Percentiles rank a stretch among this genome's conserved stretches.
These are phyloP conservation scores for Discostella stelligeroides DNA, from an alignment of 108 stramenopile species.

Conservation along the genomic window DNA sequence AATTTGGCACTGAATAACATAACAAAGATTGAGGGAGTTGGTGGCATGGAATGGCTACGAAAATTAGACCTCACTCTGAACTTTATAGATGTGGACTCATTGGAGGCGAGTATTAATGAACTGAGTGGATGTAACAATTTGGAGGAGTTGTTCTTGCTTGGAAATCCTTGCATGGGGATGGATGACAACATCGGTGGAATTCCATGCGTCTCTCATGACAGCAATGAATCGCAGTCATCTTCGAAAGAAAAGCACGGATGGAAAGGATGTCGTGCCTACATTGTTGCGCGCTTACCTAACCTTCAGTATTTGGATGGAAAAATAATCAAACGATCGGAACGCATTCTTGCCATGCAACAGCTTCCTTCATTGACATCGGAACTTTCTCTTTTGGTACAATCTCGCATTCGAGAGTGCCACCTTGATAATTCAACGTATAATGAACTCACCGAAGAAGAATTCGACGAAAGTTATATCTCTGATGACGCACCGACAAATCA, in stretches of 20 bases:
- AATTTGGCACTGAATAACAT: slow-evolving; percentile 92
- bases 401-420: slow-evolving; percentile 9
- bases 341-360: slow-evolving; percentile 64
- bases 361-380: slow-evolving; percentile 58
- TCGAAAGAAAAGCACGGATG: slow-evolving; percentile 37
- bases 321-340: slow-evolving; percentile 69
- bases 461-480: slow-evolving; percentile 16
- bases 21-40: slow-evolving; percentile 57
- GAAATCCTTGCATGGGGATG: slow-evolving; percentile 80
- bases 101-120: slow-evolving; percentile 66
- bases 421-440: slow-evolving; percentile 3
- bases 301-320: slow-evolving; percentile 74
- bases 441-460: slow-evolving; percentile 2
- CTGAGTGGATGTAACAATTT: slow-evolving; percentile 51
- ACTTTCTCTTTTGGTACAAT: slow-evolving; percentile 30
- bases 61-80: slow-evolving; percentile 91
- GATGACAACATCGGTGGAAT: slow-evolving; percentile 4
- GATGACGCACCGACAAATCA: slow-evolving; percentile 67
- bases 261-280: slow-evolving; percentile 63
- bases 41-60: slow-evolving; percentile 74
- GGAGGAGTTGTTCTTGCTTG: slow-evolving; percentile 81
- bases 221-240: neutral
- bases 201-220: slow-evolving; percentile 7
- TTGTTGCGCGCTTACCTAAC: slow-evolving; percentile 73
- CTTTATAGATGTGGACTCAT: slow-evolving; percentile 76